These are phyloP conservation scores for Phytophthora sojae DNA, from an alignment of 352 stramenopile genomes.

Conservation along the genomic window DNA sequence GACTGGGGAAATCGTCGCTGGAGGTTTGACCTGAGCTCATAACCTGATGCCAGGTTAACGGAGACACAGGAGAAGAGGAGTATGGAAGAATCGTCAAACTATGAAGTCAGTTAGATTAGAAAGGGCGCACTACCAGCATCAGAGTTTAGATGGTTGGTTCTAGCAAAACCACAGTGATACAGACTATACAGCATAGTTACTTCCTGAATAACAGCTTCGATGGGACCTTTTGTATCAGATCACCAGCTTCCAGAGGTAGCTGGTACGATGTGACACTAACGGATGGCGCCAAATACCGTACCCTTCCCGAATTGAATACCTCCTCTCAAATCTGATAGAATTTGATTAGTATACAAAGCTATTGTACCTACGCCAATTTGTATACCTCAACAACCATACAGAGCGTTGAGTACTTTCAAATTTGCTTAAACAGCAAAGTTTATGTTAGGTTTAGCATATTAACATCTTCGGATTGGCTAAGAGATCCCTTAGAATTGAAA, in stretches of 20 bases:
- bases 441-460: no score
- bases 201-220: not conserved
- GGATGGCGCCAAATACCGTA: no score
- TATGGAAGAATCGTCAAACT: not conserved
- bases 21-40: slow-evolving; percentile 18
- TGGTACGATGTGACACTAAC: not conserved
- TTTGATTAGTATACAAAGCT: no score
- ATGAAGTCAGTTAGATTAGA: not conserved
- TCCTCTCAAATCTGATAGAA: no score
- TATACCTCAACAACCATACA: no score
- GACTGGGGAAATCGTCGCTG: slow-evolving; percentile 17
- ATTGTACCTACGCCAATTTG: no score
- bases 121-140: not conserved
- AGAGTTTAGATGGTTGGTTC: not conserved
- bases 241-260: not conserved
- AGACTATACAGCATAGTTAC: not conserved
- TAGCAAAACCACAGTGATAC: not conserved
- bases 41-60: slow-evolving; percentile 5
- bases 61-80: not conserved
- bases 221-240: not conserved
- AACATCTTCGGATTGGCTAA: no score
- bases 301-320: no score
- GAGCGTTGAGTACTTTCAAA: no score
- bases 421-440: no score
- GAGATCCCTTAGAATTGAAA: no score